Percentiles rank a stretch among this genome's conserved stretches.
Conservation (phyloP, 805 yeast genomes). For the Metschnikowia aberdeeniae region DNA sequence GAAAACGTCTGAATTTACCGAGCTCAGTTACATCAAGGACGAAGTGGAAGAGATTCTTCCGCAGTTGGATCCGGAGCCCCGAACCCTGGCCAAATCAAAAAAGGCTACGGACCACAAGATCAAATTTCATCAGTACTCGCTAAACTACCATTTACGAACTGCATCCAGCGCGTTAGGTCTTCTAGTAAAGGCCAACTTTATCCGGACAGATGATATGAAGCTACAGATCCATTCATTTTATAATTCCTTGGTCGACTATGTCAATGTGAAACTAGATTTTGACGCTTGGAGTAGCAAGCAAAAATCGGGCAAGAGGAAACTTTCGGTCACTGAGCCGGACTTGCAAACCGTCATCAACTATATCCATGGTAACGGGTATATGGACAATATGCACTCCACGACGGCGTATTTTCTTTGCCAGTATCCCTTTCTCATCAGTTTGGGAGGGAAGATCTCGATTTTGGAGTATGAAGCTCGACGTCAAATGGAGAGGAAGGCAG, state of each 20-base stretch:
- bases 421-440: constrained; percentile 74
- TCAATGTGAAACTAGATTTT: constrained; percentile 74
- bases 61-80: neutral
- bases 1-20: constrained; percentile 6
- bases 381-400: constrained; percentile 7
- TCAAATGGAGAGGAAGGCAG: constrained; percentile 83
- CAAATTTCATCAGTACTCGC: constrained; percentile 58
- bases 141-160: constrained; percentile 76
- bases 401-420: constrained; percentile 64
- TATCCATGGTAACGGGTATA: constrained; percentile 37
- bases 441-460: constrained; percentile 78
- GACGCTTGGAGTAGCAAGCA: constrained; percentile 62
- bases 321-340: constrained; percentile 20
- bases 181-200: constrained; percentile 51
- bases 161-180: constrained; percentile 58
- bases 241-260: constrained; percentile 76
- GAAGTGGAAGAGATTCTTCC: constrained; percentile 12
- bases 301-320: constrained; percentile 4
- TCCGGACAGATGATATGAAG: constrained; percentile 19
- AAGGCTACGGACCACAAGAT: constrained; percentile 31
- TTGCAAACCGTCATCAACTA: constrained; percentile 44
- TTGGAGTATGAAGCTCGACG: constrained; percentile 77
- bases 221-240: constrained; percentile 52
- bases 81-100: neutral
- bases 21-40: constrained; percentile 15